Evolutionary conservation across 305 asterid genomes (phyloP).

Genomic region (Lippia alba): DNA sequence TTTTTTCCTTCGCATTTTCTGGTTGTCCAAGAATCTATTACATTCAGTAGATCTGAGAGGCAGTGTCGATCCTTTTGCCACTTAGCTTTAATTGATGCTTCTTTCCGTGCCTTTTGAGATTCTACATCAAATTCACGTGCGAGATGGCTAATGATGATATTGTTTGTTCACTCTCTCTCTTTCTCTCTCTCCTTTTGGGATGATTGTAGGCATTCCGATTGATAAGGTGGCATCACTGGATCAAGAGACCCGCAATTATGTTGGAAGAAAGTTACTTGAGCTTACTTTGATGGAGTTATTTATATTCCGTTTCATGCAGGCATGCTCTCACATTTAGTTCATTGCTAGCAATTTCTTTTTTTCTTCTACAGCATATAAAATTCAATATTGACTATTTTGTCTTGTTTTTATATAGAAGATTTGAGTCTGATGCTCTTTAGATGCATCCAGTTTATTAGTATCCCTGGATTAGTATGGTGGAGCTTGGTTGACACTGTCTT

Average conservation of each 20-base stretch:
- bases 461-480: not conserved
- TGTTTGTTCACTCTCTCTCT: conserved; percentile 2
- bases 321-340: conserved; percentile 41
- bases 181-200: not conserved
- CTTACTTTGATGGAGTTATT: conserved; percentile 87
- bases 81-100: conserved; percentile 13
- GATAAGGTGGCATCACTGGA: conserved; percentile 83
- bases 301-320: conserved; percentile 94
- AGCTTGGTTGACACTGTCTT: not conserved
- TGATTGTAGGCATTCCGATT: conserved; percentile 76
- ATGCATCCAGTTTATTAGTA: not conserved
- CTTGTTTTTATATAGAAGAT: not conserved
- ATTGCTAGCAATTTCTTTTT: not conserved
- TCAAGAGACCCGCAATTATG: conserved; percentile 86
- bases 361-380: not conserved
- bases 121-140: conserved; percentile 10
- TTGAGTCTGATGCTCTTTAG: too few relatives aligned
- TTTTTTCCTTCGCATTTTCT: not conserved
- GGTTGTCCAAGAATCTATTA: not conserved
- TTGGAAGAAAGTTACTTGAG: conserved; percentile 84
- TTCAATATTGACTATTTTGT: not conserved
- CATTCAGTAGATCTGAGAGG: not conserved
- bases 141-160: conserved; percentile 18
- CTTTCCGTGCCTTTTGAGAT: not conserved
- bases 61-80: conserved; percentile 22